phyloP scores from a whole-genome alignment of 208 protist genomes.

The Porcisia hertigi region DNA sequence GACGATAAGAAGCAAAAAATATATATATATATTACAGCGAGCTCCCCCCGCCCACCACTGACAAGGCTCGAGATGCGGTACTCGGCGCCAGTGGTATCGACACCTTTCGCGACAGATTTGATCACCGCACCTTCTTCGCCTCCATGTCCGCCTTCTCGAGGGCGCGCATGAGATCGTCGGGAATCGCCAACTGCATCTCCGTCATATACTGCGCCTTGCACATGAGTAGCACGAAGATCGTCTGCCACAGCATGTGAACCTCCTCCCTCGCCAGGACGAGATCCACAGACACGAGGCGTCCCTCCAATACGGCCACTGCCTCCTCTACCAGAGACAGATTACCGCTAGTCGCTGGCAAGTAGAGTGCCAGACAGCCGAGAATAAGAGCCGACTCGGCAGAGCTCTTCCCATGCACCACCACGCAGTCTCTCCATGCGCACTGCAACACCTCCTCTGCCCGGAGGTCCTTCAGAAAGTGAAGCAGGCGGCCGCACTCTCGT shows the following conservation, averaged over 20 bases:
- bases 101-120: neutral
- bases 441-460: constrained; percentile 57
- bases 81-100: neutral
- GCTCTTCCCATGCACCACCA: constrained; percentile 47
- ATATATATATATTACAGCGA: no score
- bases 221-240: constrained; percentile 74
- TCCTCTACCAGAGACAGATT: constrained; percentile 31
- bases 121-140: constrained; percentile 21
- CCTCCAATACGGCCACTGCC: constrained; percentile 45
- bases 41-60: neutral
- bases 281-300: constrained; percentile 50
- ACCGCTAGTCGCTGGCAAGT: constrained; percentile 41
- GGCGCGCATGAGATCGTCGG: constrained; percentile 21
- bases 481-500: constrained; percentile 72
- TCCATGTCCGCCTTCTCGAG: constrained; percentile 17
- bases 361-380: constrained; percentile 73
- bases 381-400: constrained; percentile 69
- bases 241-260: constrained; percentile 75
- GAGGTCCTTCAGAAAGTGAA: constrained; percentile 70
- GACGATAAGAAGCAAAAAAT: neutral
- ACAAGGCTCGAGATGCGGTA: neutral
- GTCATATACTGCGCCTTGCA: constrained; percentile 70
- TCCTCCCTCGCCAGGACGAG: constrained; percentile 71
- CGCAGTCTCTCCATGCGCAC: constrained; percentile 38
- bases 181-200: constrained; percentile 51